A percentile compares a stretch with the other conserved stretches of the same genome.
Evolutionary conservation across 164 flowering plant species (phyloP).

Genomic region (Taxillus chinensis): DNA sequence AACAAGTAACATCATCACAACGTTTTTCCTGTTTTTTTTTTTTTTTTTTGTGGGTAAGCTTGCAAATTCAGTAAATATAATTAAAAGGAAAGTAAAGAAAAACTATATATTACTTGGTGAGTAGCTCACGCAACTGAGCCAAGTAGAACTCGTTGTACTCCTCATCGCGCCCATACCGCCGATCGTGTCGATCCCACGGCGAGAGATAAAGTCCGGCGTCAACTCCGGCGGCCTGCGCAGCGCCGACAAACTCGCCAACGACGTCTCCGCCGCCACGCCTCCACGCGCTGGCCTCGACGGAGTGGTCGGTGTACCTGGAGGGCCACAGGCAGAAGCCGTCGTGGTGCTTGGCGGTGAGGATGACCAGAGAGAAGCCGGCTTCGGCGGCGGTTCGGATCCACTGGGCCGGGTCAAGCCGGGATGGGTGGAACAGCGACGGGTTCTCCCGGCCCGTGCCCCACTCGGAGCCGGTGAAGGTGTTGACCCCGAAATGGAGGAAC

Average conservation of each 20-base stretch:
- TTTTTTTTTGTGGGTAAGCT: too few relatives aligned
- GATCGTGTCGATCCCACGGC: constrained; percentile 95
- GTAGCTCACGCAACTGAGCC: constrained; percentile 83
- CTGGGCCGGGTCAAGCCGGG: constrained; percentile 48
- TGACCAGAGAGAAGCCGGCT: constrained; percentile 54
- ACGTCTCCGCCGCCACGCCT: constrained; percentile 73
- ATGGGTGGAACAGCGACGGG: constrained; percentile 62
- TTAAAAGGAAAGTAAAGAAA: too few relatives aligned
- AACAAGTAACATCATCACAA: too few relatives aligned
- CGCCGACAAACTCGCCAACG: constrained; percentile 47
- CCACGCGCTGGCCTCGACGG: constrained; percentile 66
- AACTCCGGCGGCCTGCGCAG: constrained; percentile 43
- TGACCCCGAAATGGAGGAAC: constrained; percentile 91
- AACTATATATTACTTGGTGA: constrained; percentile 34
- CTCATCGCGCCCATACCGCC: constrained; percentile 48
- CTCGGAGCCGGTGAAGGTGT: constrained; percentile 84
- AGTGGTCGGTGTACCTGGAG: constrained; percentile 70
- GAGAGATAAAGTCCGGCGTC: constrained; percentile 81
- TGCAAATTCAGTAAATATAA: too few relatives aligned
- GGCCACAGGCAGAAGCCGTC: constrained; percentile 98
- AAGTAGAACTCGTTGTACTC: constrained; percentile 73
- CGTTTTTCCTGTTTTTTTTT: too few relatives aligned
- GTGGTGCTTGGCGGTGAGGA: constrained; percentile 90
- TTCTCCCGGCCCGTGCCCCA: constrained; percentile 86
- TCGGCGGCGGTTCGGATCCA: constrained; percentile 52